Conservation (phyloP, 306 rosid genomes). For the Begonia fuchsioides region DNA sequence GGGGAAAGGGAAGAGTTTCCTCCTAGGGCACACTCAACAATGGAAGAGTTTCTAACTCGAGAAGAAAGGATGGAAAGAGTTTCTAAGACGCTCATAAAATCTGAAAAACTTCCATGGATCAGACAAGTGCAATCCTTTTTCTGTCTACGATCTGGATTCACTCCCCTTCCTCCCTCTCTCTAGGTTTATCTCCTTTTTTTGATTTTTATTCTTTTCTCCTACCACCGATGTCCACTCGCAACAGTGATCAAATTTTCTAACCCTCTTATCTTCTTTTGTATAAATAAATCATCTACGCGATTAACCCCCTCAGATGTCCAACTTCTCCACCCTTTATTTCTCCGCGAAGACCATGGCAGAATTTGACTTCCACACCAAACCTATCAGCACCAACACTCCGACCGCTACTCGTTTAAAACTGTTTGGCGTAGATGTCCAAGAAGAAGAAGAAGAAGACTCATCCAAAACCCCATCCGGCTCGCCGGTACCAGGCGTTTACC, state of each 20-base stretch:
- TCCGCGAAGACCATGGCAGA: not conserved
- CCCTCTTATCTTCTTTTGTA: not conserved
- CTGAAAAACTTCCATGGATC: too few species aligned
- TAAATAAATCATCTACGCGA: not conserved
- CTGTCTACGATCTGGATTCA: too few species aligned
- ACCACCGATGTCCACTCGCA: not conserved
- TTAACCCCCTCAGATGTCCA: not conserved
- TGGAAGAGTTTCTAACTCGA: too few species aligned
- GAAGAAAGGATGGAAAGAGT: too few species aligned
- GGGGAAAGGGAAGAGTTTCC: too few species aligned
- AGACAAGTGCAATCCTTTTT: too few species aligned
- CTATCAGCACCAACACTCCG: conserved; percentile 10
- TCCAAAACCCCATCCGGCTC: conserved; percentile 53
- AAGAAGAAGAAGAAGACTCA: conserved; percentile 41
- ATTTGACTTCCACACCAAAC: conserved; percentile 9
- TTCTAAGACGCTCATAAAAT: too few species aligned
- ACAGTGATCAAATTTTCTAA: not conserved
- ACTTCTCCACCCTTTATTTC: not conserved
- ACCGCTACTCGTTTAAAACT: conserved; percentile 40
- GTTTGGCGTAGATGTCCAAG: conserved; percentile 61
- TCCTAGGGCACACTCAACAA: too few species aligned
- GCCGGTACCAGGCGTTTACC: conserved; percentile 34
- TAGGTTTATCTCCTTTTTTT: too few species aligned
- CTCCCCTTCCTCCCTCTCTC: too few species aligned
- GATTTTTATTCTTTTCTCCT: not conserved